Evolutionary conservation across 2,329 filamentous ascomycete genomes (phyloP).

Genomic region (Plenodomus biglobosus): DNA sequence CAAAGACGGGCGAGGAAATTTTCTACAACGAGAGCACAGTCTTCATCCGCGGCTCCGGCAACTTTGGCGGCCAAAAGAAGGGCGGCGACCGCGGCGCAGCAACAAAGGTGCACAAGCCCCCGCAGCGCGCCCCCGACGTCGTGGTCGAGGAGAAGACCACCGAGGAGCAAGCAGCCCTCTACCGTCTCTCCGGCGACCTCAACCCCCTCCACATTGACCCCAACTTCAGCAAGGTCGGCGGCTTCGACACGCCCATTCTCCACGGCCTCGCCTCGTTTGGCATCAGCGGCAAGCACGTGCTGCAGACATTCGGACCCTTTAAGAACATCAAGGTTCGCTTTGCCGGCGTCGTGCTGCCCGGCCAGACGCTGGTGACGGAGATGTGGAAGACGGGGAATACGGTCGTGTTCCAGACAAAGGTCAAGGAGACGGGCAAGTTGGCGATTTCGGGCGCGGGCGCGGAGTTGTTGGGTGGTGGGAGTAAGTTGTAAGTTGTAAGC

Average conservation of each 20-base stretch:
- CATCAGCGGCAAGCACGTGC: constrained; percentile 85
- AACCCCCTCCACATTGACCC: constrained; percentile 98
- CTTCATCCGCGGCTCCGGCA: constrained; percentile 87
- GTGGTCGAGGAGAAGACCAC: constrained; percentile 84
- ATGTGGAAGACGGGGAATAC: constrained; percentile 88
- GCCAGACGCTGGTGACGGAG: constrained; percentile 85
- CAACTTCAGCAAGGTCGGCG: constrained; percentile 88
- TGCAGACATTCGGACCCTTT: constrained; percentile 77
- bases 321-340: constrained; percentile 95
- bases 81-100: constrained; percentile 74
- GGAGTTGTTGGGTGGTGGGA: constrained; percentile 63
- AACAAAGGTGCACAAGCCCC: constrained; percentile 77
- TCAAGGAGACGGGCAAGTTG: constrained; percentile 90
- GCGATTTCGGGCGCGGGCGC: constrained; percentile 80
- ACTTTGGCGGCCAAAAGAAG: constrained; percentile 83
- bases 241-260: constrained; percentile 91
- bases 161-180: constrained; percentile 89
- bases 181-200: constrained; percentile 89
- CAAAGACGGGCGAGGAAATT: constrained; percentile 80
- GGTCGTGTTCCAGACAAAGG: constrained; percentile 81
- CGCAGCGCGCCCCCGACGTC: constrained; percentile 73
- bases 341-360: constrained; percentile 80
- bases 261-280: constrained; percentile 98
- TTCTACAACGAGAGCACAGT: constrained; percentile 97
- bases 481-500: constrained; percentile 38